Conservation (phyloP, 345 rosid genomes). For the Ceriops decandra region DNA sequence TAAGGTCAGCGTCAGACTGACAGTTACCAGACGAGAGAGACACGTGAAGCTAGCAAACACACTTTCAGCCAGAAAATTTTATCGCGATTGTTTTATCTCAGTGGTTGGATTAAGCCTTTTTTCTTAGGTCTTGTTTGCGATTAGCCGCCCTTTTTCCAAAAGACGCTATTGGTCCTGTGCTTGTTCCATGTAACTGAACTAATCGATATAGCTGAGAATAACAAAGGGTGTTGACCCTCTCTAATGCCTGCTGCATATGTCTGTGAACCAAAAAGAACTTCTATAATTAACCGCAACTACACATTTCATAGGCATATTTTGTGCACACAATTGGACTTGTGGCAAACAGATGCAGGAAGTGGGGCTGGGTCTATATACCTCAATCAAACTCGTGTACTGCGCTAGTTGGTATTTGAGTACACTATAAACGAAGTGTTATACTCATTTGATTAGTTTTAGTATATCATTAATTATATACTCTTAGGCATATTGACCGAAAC, state of each 20-base stretch:
- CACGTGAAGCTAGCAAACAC: not conserved
- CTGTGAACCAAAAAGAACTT: not conserved
- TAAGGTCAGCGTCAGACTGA: not conserved
- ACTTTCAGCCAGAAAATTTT: not conserved
- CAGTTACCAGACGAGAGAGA: not conserved
- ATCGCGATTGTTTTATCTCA: not conserved
- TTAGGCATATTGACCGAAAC: no score
- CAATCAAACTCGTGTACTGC: not conserved
- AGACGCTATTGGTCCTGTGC: not conserved
- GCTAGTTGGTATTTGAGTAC: no score
- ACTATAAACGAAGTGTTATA: no score
- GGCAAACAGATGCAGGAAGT: no score
- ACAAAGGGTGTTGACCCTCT: constrained; percentile 7
- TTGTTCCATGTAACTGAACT: constrained; percentile 20
- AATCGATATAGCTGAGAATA: constrained; percentile 2
- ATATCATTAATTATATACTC: no score
- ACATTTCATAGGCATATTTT: not conserved
- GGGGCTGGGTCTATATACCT: not conserved
- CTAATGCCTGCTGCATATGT: constrained; percentile 8
- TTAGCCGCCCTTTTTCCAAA: not conserved
- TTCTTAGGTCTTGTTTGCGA: constrained; percentile 6
- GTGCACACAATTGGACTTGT: no score
- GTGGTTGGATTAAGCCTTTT: constrained; percentile 16
- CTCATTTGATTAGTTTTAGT: no score
- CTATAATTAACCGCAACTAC: not conserved